phyloP scores from a whole-genome alignment of 2,329 filamentous ascomycete species.

The Trichoderma pleuroti region DNA sequence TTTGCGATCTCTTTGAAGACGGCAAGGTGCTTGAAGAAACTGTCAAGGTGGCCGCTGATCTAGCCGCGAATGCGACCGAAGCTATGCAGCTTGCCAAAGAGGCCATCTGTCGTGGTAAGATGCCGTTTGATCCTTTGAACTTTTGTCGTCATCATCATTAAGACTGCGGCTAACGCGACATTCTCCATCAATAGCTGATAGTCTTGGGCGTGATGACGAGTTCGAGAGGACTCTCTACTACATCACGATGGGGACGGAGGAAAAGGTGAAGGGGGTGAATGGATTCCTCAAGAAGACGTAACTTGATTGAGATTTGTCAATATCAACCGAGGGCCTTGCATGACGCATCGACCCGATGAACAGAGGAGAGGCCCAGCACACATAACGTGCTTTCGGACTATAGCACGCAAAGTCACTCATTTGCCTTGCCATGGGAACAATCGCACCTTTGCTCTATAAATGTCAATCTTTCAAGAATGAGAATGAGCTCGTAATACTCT shows the following conservation, averaged over 20 bases:
- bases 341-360: not conserved
- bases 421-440: not conserved
- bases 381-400: not conserved
- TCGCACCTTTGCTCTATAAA: not conserved
- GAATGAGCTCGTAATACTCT: not conserved
- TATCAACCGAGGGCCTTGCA: not conserved
- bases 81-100: constrained; percentile 31
- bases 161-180: not conserved
- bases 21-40: constrained; percentile 27
- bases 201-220: constrained; percentile 30
- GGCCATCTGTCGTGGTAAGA: constrained; percentile 30
- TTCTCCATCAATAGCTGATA: constrained; percentile 24
- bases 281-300: constrained; percentile 29
- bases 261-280: constrained; percentile 30
- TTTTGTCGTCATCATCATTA: constrained; percentile 1
- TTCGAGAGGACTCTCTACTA: constrained; percentile 37
- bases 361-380: not conserved
- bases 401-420: not conserved
- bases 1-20: constrained; percentile 28
- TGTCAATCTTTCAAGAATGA: not conserved
- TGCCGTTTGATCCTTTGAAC: not conserved
- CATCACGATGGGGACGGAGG: constrained; percentile 33
- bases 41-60: constrained; percentile 25
- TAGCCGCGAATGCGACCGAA: constrained; percentile 26
- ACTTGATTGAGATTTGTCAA: not conserved